These are phyloP conservation scores for Debaryomyces castellii DNA, from an alignment of 805 yeast species.

Conservation along the genomic window DNA sequence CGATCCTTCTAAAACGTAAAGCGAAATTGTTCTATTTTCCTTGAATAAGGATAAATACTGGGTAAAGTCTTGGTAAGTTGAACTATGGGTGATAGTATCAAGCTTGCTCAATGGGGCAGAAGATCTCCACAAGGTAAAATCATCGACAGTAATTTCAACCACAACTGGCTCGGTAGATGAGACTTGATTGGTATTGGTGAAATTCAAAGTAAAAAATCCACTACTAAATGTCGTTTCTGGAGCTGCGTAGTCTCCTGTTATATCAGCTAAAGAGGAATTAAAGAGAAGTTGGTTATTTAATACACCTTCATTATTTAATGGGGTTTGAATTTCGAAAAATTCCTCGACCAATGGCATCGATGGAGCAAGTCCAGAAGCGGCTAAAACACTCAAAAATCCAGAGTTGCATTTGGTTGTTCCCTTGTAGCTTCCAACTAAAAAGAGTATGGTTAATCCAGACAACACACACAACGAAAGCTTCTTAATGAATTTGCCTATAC, in stretches of 20 bases:
- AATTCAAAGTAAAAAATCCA: constrained; percentile 23
- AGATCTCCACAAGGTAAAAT: constrained; percentile 26
- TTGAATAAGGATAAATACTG: constrained; percentile 20
- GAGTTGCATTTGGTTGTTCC: too few relatives aligned
- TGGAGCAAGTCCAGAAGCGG: not conserved
- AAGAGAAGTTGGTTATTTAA: constrained; percentile 6
- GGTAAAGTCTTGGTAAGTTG: constrained; percentile 24
- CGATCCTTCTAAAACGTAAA: constrained; percentile 23
- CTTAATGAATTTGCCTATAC: too few relatives aligned
- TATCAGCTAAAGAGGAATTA: constrained; percentile 8
- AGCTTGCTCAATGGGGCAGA: constrained; percentile 19
- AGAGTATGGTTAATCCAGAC: too few relatives aligned
- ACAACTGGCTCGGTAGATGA: constrained; percentile 11
- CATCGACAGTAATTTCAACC: constrained; percentile 22
- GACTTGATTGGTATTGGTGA: constrained; percentile 16
- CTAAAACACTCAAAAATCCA: not conserved
- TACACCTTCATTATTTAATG: not conserved
- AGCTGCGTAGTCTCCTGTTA: constrained; percentile 8
- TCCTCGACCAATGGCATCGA: not conserved
- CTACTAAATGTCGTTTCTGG: constrained; percentile 22
- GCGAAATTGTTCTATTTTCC: constrained; percentile 8
- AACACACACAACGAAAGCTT: too few relatives aligned
- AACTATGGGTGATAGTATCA: constrained; percentile 15
- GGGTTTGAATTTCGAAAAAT: constrained; percentile 10
- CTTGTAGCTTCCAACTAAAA: too few relatives aligned